Evolutionary conservation across 2,329 filamentous ascomycete genomes (phyloP).

Genomic region (Alternaria sp.): DNA sequence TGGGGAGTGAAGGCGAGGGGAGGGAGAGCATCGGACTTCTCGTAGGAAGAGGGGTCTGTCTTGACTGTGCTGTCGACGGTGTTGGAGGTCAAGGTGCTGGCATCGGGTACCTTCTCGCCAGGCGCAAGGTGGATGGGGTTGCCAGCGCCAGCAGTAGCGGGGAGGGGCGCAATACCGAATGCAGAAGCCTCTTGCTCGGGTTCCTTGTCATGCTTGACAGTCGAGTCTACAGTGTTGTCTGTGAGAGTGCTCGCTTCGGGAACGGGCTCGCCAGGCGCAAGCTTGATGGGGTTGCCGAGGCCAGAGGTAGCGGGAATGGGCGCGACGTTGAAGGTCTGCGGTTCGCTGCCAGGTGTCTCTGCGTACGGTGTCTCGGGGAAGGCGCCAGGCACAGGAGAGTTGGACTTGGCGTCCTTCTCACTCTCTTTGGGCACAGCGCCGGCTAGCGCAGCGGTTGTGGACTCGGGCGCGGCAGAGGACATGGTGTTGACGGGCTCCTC

Average conservation of each 20-base stretch:
- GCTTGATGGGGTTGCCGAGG: constrained; percentile 76
- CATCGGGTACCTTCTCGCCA: constrained; percentile 79
- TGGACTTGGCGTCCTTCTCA: constrained; percentile 25
- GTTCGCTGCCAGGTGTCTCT: constrained; percentile 51
- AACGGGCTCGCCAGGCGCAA: constrained; percentile 80
- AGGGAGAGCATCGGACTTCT: constrained; percentile 70
- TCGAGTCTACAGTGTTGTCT: constrained; percentile 72
- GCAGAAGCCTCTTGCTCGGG: constrained; percentile 45
- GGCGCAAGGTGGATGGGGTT: constrained; percentile 83
- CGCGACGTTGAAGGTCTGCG: constrained; percentile 60
- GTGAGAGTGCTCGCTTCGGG: constrained; percentile 70
- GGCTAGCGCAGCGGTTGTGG: constrained; percentile 74
- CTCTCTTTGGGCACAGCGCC: constrained; percentile 68
- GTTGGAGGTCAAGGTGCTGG: constrained; percentile 67
- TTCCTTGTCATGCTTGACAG: constrained; percentile 46
- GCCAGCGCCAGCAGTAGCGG: constrained; percentile 64
- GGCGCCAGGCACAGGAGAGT: constrained; percentile 62
- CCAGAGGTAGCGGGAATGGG: constrained; percentile 65
- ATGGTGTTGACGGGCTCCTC: constrained; percentile 60
- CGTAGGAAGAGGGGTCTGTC: constrained; percentile 81
- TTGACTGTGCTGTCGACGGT: constrained; percentile 67
- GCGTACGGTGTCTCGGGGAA: constrained; percentile 79
- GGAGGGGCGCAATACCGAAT: constrained; percentile 65
- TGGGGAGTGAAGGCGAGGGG: constrained; percentile 54
- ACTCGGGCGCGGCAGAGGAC: constrained; percentile 71